Evolutionary conservation across 2,329 filamentous ascomycete species (phyloP).

Genomic region (Microthyrium microscopicum): DNA sequence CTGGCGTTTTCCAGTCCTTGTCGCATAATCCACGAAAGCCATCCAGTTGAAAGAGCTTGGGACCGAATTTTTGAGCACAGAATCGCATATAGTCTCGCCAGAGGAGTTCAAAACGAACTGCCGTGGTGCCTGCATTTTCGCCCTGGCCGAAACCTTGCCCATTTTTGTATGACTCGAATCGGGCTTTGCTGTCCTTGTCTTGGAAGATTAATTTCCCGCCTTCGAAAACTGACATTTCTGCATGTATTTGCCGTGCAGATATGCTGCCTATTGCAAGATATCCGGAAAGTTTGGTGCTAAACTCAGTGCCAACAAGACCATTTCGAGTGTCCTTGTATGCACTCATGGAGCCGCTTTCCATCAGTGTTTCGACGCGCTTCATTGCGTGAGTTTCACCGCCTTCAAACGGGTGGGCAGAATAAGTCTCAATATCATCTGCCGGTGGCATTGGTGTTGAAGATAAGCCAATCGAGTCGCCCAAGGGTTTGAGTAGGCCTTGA

Average conservation of each 20-base stretch:
- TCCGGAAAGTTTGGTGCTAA: slow-evolving; percentile 59
- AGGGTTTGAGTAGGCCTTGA: slow-evolving; percentile 38
- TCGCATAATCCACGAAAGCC: slow-evolving; percentile 40
- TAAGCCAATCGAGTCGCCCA: slow-evolving; percentile 32
- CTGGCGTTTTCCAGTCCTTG: slow-evolving; percentile 26
- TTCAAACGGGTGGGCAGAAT: slow-evolving; percentile 46
- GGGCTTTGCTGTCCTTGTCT: neutral
- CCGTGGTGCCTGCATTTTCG: slow-evolving; percentile 54
- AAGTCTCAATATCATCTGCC: slow-evolving; percentile 18
- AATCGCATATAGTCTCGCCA: slow-evolving; percentile 74
- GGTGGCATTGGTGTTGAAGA: slow-evolving; percentile 37
- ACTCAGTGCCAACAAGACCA: slow-evolving; percentile 51
- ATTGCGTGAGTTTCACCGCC: slow-evolving; percentile 50
- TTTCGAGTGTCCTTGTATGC: slow-evolving; percentile 57
- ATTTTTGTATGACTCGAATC: neutral
- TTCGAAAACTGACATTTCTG: slow-evolving; percentile 51
- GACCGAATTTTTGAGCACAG: slow-evolving; percentile 52
- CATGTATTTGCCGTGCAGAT: slow-evolving; percentile 56
- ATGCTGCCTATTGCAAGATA: slow-evolving; percentile 58
- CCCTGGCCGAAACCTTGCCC: slow-evolving; percentile 47
- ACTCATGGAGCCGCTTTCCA: slow-evolving; percentile 43
- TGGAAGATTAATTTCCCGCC: slow-evolving; percentile 30
- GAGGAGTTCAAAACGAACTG: slow-evolving; percentile 55
- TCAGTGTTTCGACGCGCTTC: slow-evolving; percentile 41
- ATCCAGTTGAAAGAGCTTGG: slow-evolving; percentile 44